These are phyloP conservation scores for Magnaporthiopsis poae DNA, from an alignment of 2,329 filamentous ascomycete species.

Conservation along the genomic window DNA sequence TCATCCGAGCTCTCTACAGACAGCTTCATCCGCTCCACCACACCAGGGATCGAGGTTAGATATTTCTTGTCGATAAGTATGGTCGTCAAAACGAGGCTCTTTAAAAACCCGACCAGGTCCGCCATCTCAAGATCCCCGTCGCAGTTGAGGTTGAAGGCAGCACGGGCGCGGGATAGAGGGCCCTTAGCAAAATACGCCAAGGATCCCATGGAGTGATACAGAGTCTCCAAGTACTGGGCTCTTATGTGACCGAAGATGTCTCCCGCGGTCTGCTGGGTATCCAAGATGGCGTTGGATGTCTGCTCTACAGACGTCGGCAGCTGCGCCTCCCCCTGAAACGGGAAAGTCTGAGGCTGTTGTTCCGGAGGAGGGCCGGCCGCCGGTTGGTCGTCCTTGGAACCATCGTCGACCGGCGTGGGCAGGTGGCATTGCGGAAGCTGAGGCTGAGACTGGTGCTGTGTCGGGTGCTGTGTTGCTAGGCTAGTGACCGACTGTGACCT, in stretches of 20 bases:
- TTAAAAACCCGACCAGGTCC: conserved; percentile 60
- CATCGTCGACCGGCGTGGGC: conserved; percentile 5
- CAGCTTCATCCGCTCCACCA: conserved; percentile 49
- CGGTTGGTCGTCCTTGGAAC: background rate
- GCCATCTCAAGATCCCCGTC: conserved; percentile 50
- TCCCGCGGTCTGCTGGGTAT: conserved; percentile 27
- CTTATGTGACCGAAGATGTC: conserved; percentile 50
- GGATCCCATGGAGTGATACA: conserved; percentile 54
- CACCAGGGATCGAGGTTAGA: conserved; percentile 55
- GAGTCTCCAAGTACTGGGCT: conserved; percentile 46
- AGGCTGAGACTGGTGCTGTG: conserved; percentile 15
- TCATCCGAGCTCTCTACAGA: conserved; percentile 47
- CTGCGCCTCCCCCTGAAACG: conserved; percentile 5
- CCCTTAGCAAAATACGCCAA: conserved; percentile 73
- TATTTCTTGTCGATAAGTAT: conserved; percentile 70
- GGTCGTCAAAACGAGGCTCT: conserved; percentile 55
- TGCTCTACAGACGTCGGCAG: conserved; percentile 13
- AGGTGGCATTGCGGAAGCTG: conserved; percentile 8
- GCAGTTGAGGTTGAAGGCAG: conserved; percentile 55
- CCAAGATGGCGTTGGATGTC: conserved; percentile 20
- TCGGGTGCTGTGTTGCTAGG: conserved; percentile 16
- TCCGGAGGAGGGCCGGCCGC: background rate
- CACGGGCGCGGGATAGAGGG: conserved; percentile 63
- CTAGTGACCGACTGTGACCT: conserved; percentile 32
- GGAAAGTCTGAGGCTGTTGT: background rate